These are phyloP conservation scores for Stagonosporopsis chrysanthemi DNA, from an alignment of 2,329 filamentous ascomycete genomes.

Conservation along the genomic window DNA sequence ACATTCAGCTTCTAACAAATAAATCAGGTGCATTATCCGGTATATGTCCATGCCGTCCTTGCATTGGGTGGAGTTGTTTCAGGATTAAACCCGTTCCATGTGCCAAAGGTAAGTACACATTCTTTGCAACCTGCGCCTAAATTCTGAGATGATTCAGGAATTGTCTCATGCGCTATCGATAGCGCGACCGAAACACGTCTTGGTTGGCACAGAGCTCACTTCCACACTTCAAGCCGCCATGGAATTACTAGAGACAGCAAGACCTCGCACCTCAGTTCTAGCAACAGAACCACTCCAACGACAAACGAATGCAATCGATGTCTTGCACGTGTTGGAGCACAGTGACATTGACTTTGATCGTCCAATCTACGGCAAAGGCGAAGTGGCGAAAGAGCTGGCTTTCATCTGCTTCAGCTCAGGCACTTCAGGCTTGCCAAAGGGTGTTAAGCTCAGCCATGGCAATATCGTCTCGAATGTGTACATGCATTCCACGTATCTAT, in stretches of 20 bases:
- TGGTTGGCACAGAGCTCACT: background rate
- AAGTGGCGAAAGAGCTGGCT: background rate
- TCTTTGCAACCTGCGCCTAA: background rate
- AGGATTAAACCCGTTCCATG: background rate
- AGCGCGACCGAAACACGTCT: background rate
- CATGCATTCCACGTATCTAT: background rate
- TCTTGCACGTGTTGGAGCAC: background rate
- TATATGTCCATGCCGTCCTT: background rate
- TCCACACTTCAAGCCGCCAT: background rate
- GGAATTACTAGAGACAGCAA: background rate
- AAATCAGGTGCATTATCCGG: background rate
- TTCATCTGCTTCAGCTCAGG: constrained; percentile 11
- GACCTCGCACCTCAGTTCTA: background rate
- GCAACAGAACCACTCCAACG: background rate
- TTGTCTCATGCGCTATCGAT: background rate
- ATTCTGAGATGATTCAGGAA: background rate
- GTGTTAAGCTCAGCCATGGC: constrained; percentile 19
- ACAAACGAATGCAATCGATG: background rate
- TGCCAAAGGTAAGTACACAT: background rate
- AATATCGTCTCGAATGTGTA: constrained; percentile 6
- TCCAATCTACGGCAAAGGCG: background rate
- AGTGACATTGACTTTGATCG: background rate
- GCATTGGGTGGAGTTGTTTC: background rate
- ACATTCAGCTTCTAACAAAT: background rate
- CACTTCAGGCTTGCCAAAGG: constrained; percentile 25